These are phyloP conservation scores for Rutstroemia sp. DNA, from an alignment of 2,329 filamentous ascomycete genomes.

Conservation along the genomic window DNA sequence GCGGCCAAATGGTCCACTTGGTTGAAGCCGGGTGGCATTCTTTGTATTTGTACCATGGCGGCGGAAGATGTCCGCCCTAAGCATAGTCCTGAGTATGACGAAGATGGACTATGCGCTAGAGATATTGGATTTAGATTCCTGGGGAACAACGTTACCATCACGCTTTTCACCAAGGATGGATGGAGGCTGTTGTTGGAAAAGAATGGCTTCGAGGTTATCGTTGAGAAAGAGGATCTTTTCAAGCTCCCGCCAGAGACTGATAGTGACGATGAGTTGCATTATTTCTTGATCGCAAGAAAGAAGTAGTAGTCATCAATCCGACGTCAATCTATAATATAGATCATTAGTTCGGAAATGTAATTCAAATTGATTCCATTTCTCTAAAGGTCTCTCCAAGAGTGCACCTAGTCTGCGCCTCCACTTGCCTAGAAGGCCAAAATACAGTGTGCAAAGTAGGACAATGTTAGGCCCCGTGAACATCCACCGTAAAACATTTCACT, in stretches of 20 bases:
- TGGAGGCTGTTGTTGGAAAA: constrained; percentile 1
- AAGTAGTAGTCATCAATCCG: neutral
- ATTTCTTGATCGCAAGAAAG: neutral
- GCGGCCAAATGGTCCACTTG: constrained; percentile 11
- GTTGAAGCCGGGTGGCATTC: constrained; percentile 9
- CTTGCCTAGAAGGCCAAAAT: no score
- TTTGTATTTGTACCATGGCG: constrained; percentile 13
- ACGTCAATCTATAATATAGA: no score
- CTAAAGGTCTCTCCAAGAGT: no score
- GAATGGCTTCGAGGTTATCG: constrained; percentile 7
- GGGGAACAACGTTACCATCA: constrained; percentile 4
- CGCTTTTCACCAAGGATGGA: constrained; percentile 7
- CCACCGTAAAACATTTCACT: no score
- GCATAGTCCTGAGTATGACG: constrained; percentile 3
- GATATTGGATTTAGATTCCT: constrained; percentile 13
- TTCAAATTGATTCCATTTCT: no score
- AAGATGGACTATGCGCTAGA: constrained; percentile 10
- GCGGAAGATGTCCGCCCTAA: neutral
- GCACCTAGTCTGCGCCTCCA: no score
- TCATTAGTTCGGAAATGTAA: no score
- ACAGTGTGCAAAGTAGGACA: no score
- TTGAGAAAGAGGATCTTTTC: neutral
- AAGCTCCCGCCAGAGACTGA: neutral
- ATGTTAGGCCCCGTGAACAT: no score
- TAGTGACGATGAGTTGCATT: constrained; percentile 1